Base-by-base conservation (phyloP, 805 yeast species). In the Hanseniaspora lachancei region DNA sequence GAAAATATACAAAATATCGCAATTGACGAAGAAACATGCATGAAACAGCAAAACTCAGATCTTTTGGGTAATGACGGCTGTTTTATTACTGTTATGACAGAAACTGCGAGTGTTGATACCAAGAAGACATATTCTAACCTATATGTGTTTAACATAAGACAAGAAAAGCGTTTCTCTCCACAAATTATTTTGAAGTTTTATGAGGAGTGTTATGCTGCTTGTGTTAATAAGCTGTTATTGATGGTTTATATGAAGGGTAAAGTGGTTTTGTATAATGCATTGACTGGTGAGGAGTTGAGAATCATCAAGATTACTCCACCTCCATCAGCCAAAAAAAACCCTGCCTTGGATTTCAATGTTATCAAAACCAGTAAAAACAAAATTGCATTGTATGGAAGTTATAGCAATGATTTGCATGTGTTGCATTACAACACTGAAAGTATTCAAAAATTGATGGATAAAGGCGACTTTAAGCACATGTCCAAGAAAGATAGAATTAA, bases 1-100 rank as follows among this genome's bases (percentile, higher is more conserved):
- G 61, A 60, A 27, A 36, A 39, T 32, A 49, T 55, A 23, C 51
- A 55, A 40, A 20, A 63, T 29, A 35, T 63, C 5, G 62, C 60
- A 13, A 61, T 67, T 10, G 72, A 68, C 57, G 64, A 63, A 24
- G 56, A 58, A 3, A 67, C 71, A 12, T 49, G 68, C 15, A 54
- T 59, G 47, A 62, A 59, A 41, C 61, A 62, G 27, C 69, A 62
- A 54, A 59, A 65, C 57, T 27, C 58, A 5, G 55, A 55, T 20
- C 52, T 65, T 15, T 65, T 69, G 2, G 72, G 72, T 12, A 63
- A 62, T 8, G 70, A 66, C 58, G 70, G 71, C 34, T 68, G 72
- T 55, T 65, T 59, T 47, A 42, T 68, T 3, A 64, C 68, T 5
- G 46, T 67, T 0, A 42, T 63, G 48, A 64, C 68, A 3, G 55